These are phyloP conservation scores for Calonectria montana DNA, from an alignment of 2,329 filamentous ascomycete genomes.

Conservation along the genomic window DNA sequence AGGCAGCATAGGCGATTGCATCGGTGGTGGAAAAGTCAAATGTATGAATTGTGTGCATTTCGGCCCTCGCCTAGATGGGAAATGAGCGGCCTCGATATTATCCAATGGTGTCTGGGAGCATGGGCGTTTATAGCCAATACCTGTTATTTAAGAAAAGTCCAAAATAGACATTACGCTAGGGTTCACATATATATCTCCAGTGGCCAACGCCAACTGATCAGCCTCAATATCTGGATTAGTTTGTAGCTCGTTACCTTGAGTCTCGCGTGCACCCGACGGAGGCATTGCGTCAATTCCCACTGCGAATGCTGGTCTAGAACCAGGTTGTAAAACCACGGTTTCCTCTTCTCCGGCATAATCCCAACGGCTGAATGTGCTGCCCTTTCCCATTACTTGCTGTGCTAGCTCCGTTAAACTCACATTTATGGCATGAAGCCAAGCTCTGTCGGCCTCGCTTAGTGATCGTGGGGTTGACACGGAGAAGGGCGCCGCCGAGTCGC, in stretches of 20 bases:
- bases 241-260: neutral
- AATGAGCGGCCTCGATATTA: neutral
- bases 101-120: conserved; percentile 2
- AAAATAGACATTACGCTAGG: neutral
- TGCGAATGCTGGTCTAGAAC: neutral
- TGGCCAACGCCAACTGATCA: neutral
- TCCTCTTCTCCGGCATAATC: neutral
- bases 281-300: neutral
- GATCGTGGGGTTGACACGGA: neutral
- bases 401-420: neutral
- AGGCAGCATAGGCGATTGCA: neutral
- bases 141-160: conserved; percentile 2
- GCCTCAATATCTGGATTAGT: neutral
- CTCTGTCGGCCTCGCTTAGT: neutral
- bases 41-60: conserved; percentile 7
- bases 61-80: neutral
- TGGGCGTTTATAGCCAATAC: conserved; percentile 3
- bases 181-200: neutral
- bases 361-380: conserved; percentile 1
- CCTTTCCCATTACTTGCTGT: conserved; percentile 2
- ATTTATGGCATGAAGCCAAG: neutral
- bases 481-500: neutral
- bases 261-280: neutral
- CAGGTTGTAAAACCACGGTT: neutral
- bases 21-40: neutral